Evolutionary conservation across 371 early-diverging fungal genomes (phyloP), one percentile per base, ranked within the genome.

Genomic region (Chytridiales sp.): DNA sequence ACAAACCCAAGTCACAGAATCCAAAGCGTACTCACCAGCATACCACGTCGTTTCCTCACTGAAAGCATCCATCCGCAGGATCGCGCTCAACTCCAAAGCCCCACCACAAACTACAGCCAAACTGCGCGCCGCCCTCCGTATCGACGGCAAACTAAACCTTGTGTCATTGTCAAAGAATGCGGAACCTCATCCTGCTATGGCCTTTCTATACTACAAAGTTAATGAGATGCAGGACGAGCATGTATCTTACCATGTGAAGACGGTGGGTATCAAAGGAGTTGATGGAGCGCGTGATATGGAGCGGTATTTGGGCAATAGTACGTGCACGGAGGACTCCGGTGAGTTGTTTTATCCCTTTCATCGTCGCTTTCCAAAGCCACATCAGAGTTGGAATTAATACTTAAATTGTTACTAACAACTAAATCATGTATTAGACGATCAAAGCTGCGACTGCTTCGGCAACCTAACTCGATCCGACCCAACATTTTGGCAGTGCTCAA

Each of bases 151-250:
- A 17, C 27, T 56, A 0, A 41, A 56, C 21, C n/a, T 56, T 13
- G 32, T 31, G 11, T 21, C 56, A 27, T 43, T 56, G 2, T 41
- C 56, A 17, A 56, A 56, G 43, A 22, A 29, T 21, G 22, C 56
- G n/a, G 6, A 11, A n/a, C 56, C 42, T n/a, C 5, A 56, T n/a
- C 56, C 56, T 2, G 19, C 56, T 8, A 24, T 56, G 29, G 56
- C 56, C n/a, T 42, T 56, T 42, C 56, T 56, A 17, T 56, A 41
- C 17, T 56, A 41, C 29, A n/a, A n/a, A n/a, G n/a, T n/a, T n/a
- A n/a, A n/a, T n/a, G 30, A 26, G 5, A 29, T 44, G 15, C 32
- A 27, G 15, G 56, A 35, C 42, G 56, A 56, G 31, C 15, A 29
- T 43, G 41, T 43, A 27, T 31, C 19, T 19, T 56, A 43, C 17